Base-by-base conservation (phyloP, 257 asterid genomes). In the Fraxinus anomala region DNA sequence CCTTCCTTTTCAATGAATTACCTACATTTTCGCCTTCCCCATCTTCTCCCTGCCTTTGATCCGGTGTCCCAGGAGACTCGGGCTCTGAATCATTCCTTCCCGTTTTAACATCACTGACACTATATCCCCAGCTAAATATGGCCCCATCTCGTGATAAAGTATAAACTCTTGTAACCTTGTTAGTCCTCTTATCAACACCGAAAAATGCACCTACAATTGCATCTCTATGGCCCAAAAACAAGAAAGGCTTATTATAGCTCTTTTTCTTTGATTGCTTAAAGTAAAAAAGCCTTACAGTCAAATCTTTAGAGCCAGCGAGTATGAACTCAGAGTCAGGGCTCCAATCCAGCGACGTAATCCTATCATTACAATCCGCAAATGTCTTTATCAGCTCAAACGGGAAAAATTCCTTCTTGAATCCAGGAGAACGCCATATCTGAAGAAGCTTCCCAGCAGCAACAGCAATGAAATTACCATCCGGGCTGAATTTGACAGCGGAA, bases 381-480 rank as follows among this genome's bases (percentile, higher is more conserved):
- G 97, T 92, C 76, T 76, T 86, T 68, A 93, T 73, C 91, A 96
- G 77, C 82, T 96, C 97, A 49, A 96, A 96, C 1, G 99, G 98
- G 83, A 90, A 96, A 75, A 96, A 93, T 21, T 93, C 99, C 85
- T 89, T 92, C 47, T 80, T 89, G 39, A 96, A 96, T 17, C 98
- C 98, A 9, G 98, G 98, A 1, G 96, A 87, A 24, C 97, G 94
- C 98, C 98, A 96, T 51, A 96, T 76, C 83, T 96, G 97, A n/a
- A 96, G 87, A 36, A 92, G 90, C 83, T 93, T 96, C 31, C 98
- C 99, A 2, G 93, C 92, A 2, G 96, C 96, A 16, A 96, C 91
- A 1, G 98, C 98, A 26, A 96, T 93, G 71, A 91, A 81, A 14
- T 80, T 79, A 0, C 97, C 97, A 61, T 96, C 87, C 4, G 97